These are phyloP conservation scores for Microcos paniculata DNA, from an alignment of 345 rosid genomes.

Conservation along the genomic window DNA sequence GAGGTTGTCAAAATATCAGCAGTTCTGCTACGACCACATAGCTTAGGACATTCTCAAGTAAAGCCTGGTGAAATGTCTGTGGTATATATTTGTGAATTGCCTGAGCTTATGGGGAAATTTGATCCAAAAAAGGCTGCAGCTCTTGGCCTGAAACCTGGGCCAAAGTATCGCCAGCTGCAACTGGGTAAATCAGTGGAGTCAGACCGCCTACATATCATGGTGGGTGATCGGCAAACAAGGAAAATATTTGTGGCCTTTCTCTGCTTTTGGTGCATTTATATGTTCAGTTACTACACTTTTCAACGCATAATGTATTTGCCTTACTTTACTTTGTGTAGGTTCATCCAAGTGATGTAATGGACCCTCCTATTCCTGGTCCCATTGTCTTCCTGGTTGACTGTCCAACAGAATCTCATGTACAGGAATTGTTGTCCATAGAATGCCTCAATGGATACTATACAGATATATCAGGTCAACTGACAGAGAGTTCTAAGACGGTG, in stretches of 20 bases:
- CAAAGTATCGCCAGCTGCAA: slow-evolving; percentile 74
- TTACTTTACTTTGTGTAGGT: slow-evolving; percentile 48
- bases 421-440: slow-evolving; percentile 46
- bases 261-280: slow-evolving; percentile 7
- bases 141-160: slow-evolving; percentile 84
- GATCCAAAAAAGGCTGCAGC: slow-evolving; percentile 75
- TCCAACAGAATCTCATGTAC: slow-evolving; percentile 71
- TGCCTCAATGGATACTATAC: slow-evolving; percentile 53
- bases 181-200: slow-evolving; percentile 85
- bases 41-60: slow-evolving; percentile 32
- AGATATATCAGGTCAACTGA: slow-evolving; percentile 24
- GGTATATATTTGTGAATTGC: slow-evolving; percentile 82
- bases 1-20: slow-evolving; percentile 92
- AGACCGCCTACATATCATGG: slow-evolving; percentile 61
- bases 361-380: slow-evolving; percentile 88
- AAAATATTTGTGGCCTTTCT: background rate
- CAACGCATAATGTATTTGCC: slow-evolving; percentile 12
- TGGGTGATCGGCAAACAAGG: slow-evolving; percentile 31
- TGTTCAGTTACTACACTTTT: slow-evolving; percentile 7
- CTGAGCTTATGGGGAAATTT: slow-evolving; percentile 82
- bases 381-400: slow-evolving; percentile 85
- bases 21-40: slow-evolving; percentile 46
- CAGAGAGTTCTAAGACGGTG: slow-evolving; percentile 46
- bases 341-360: slow-evolving; percentile 98
- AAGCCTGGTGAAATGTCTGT: slow-evolving; percentile 83